Base-by-base conservation (phyloP, 495 filamentous ascomycete species). In the Peziza echinospora region DNA sequence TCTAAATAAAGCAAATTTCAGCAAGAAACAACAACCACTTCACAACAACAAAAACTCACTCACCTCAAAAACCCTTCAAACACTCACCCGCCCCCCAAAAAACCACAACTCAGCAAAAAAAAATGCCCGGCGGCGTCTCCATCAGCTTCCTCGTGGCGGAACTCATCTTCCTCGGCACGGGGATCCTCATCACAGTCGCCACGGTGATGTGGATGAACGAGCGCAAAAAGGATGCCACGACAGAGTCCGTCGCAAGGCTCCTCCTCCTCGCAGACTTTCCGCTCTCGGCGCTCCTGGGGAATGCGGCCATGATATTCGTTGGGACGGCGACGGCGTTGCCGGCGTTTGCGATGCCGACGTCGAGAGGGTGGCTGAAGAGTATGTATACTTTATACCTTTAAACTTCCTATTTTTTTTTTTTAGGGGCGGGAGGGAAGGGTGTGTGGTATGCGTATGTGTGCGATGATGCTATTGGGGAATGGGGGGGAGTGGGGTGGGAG, bases 181-280 rank as follows among this genome's bases (percentile, higher is more conserved):
- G 79, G 51, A 68, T 66, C 45, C 63, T 83, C 45, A 66, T 82
- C 49, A 54, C 82, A 47, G 69, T 65, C 46, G 77, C 78, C 51
- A 71, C 75, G 19, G 53, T 82, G 53, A 64, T 76, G 47, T 70
- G 66, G 62, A 68, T 64, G 62, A 64, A 57, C 52, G 64, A 60
- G 53, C 63, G 66, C 59, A 64, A 58, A 24, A 53, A 51, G 49
- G 64, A 51, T 46, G 63, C 54, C 49, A 79, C 60, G 56, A 63
- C 60, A 45, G 61, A 60, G 49, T 77, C 64, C 30, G 75, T 78
- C 16, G 77, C 77, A 25, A 64, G 69, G 44, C 67, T 78, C 53
- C 55, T 84, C 23, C 57, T 84, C 24, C 70, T 82, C 55, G 59
- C 63, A 48, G 62, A 51, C 72, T 76, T 54, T 76, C 79, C 34